Evolutionary conservation across 768 basidiomycete genomes (phyloP), one percentile per base, ranked within the genome.

Genomic region (Russula earlei): DNA sequence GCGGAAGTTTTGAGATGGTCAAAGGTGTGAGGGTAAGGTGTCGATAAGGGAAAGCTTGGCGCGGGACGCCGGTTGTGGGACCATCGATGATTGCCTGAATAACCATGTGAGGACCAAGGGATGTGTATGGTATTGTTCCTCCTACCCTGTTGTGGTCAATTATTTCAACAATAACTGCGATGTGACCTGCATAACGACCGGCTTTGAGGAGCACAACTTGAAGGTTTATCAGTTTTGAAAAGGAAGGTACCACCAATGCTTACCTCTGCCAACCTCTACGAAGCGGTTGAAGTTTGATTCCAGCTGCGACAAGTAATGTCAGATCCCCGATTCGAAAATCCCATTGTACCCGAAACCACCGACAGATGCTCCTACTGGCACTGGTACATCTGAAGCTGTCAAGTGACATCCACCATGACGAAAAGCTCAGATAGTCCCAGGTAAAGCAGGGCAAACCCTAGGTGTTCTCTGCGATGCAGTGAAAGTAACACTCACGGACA

Each of bases 131-230:
- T 17, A 22, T 8, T 15, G 5, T 12, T 11, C 11, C 19, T 71
- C 87, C 59, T 69, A 96, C 95, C 70, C 94, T 84, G 79, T 93
- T 95, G 80, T 98, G 95, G 82, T 98, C 96, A 62, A 98, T 94
- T 72, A 98, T 94, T 73, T 98, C 93, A 49, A 83, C 85, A 70
- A 99, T 94, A 62, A 92, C 87, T 54, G 96, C 96, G 66, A 96
- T 90, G 72, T 85, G 87, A 64, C 93, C 93, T 43, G 82, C 77
- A 56, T 75, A 81, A 55, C 91, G 90, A 54, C 95, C 95, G 56
- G 84, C 72, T 71, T 87, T 89, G 76, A 98, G 80, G 75, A 98
- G 91, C 71, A 97, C 91, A 60, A 97, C 92, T 86, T 61, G n/a
- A 20, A 45, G 6, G 4, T 15, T 15, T 11, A 4, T 41, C 20